Base-by-base conservation (phyloP, 495 filamentous ascomycete species). In the Xylaria flabelliformis region DNA sequence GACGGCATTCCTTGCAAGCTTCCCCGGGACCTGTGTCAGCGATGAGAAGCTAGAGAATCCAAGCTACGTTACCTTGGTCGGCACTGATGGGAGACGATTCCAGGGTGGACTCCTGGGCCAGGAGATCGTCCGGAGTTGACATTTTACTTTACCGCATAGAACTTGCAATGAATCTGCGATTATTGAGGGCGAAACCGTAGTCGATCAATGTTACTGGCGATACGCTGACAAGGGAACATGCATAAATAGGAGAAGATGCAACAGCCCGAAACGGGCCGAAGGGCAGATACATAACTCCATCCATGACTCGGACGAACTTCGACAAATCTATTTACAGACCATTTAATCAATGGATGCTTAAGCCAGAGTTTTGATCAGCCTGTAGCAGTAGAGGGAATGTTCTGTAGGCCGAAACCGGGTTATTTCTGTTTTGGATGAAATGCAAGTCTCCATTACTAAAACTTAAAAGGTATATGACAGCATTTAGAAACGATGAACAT, bases 1-100 rank as follows among this genome's bases (percentile, higher is more conserved):
- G 56, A 6, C 55, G 70, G 8, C 70, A 72, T 61, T 72, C 70
- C 21, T 72, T 72, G 53, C 70, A 72, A n/a, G 70, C 70, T 55
- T 72, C 26, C 55, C 55, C 26, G 3, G 67, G 44, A 58, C 55
- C 17, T 32, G 26, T 26, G 55, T 58, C 26, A 58, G 55, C 15
- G 15, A 58, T 34, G 26, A 58, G 19, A 58, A 58, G 24, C 55
- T 58, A 58, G 55, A 58, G 55, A 51, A 24, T 4, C 12, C 4
- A 58, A 19, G 24, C 12, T 32, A 34, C 12, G 12, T 34, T 58
- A 58, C 55, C 55, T 41, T 62, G 58, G 34, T 62, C 58, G 32
- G 58, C 58, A 41, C 58, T n/a, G 32, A 41, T n/a, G 4, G 58
- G 17, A 62, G 29, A 41, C 34, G 41, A 41, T 8, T 62, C 58